Base-by-base conservation (phyloP, 2,329 filamentous ascomycete genomes). In the Stachybotrys chlorohalonatus region DNA sequence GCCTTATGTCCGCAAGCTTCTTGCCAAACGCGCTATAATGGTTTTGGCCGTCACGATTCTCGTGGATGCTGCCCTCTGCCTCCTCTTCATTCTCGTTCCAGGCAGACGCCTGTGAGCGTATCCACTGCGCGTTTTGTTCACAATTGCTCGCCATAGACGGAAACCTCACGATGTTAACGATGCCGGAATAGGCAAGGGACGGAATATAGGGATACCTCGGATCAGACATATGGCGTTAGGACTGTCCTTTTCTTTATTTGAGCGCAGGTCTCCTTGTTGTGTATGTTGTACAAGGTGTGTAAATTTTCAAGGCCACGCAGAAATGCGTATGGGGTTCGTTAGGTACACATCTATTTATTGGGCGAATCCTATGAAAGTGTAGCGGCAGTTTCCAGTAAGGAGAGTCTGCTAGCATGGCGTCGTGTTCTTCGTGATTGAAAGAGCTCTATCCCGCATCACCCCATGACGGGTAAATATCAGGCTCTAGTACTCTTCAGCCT, bases 71-170 rank as follows among this genome's bases (percentile, higher is more conserved):
- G 89, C 85, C n/a, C 74, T 97, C 13, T 90, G 89, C 64, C 81
- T 94, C 55, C 76, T 99, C 31, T 99, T 99, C 75, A 92, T 96
- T 62, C 86, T 99, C 56, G 94, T 99, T 5, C 94, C 94, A 1
- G 93, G 94, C 54, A 95, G 89, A 68, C 79, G 88, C 57, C 78
- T 95, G 49, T 94, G 68, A 74, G 57, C 53, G 15, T 11, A 50
- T 13, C 8, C 9, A 42, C 9, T 42, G 36, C 8, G 36, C 3
- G 47, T 53, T 7, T 24, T 24, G 24, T 24, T 24, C 24, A 24
- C 24, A 24, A 24, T 24, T 24, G 24, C 24, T 24, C 24, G 24
- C 24, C 24, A 24, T 24, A 24, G 24, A 24, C 24, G 24, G 24
- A 24, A 24, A 24, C 24, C 24, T 42, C 9, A 42, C 36, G 36